Percentiles rank a stretch among this genome's conserved stretches.
These are phyloP conservation scores for Clitopilus hobsonii DNA, from an alignment of 768 basidiomycete species.

Conservation along the genomic window DNA sequence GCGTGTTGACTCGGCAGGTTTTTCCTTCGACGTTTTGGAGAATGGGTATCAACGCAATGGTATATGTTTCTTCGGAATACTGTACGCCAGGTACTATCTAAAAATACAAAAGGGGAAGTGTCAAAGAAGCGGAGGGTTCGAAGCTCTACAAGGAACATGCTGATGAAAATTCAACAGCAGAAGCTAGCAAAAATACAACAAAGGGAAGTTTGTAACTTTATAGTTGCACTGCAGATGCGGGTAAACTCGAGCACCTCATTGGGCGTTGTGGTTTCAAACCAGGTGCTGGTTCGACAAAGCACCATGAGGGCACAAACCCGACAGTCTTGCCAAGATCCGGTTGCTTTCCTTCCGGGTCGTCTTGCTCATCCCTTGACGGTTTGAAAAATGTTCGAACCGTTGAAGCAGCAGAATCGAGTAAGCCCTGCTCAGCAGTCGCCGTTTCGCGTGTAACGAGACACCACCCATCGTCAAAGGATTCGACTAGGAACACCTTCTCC, in stretches of 20 bases:
- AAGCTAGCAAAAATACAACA: not conserved
- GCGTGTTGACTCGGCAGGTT: too few species aligned
- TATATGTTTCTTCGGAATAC: not conserved
- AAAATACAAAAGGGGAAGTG: not conserved
- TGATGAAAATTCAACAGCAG: not conserved
- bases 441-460: conserved; percentile 62
- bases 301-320: conserved; percentile 75
- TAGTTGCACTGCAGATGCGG: not conserved
- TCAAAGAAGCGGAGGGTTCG: too few species aligned
- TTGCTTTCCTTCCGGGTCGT: conserved; percentile 17
- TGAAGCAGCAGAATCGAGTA: conserved; percentile 10
- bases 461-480: conserved; percentile 78
- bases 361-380: not conserved
- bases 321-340: conserved; percentile 47
- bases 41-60: not conserved
- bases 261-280: conserved; percentile 61
- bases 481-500: conserved; percentile 58
- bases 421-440: conserved; percentile 14
- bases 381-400: conserved; percentile 34
- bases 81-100: not conserved
- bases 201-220: not conserved
- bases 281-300: conserved; percentile 60
- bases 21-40: not conserved
- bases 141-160: not conserved
- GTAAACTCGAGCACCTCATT: conserved; percentile 54